phyloP scores from a whole-genome alignment of 129 eudicot genomes.

The Escallonia herrerae region DNA sequence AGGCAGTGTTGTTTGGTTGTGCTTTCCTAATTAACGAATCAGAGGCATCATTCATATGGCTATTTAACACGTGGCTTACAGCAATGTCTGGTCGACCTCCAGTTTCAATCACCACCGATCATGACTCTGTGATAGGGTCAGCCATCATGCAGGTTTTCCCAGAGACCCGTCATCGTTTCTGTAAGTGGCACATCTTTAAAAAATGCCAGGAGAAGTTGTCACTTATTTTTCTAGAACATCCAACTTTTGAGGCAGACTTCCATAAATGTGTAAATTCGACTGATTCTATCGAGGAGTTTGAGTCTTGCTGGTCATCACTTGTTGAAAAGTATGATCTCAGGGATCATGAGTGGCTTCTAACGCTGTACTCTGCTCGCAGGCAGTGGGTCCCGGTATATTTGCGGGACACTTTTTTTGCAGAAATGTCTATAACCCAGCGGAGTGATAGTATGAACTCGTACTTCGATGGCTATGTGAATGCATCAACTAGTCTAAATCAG shows the following conservation, averaged over 20 bases:
- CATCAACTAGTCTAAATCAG: slow-evolving; percentile 41
- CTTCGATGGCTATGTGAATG: slow-evolving; percentile 53
- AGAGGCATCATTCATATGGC: slow-evolving; percentile 48
- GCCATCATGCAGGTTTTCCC: slow-evolving; percentile 65
- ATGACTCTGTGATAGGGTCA: slow-evolving; percentile 44
- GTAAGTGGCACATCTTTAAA: slow-evolving; percentile 64
- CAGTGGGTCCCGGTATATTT: slow-evolving; percentile 68
- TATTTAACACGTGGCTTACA: slow-evolving; percentile 56
- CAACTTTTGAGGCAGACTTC: slow-evolving; percentile 54
- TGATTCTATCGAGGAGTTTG: slow-evolving; percentile 52
- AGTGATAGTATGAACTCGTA: slow-evolving; percentile 49
- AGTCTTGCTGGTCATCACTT: slow-evolving; percentile 51
- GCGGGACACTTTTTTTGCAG: slow-evolving; percentile 52
- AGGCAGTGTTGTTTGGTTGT: slow-evolving; percentile 66
- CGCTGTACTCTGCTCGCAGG: slow-evolving; percentile 37
- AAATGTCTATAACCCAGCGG: slow-evolving; percentile 45
- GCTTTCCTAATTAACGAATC: slow-evolving; percentile 56
- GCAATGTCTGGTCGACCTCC: slow-evolving; percentile 55
- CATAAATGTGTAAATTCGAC: slow-evolving; percentile 50
- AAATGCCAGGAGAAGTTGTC: slow-evolving; percentile 54
- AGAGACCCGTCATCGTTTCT: slow-evolving; percentile 51
- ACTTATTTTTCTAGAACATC: slow-evolving; percentile 46
- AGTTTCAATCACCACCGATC: slow-evolving; percentile 59
- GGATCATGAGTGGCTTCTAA: slow-evolving; percentile 61
- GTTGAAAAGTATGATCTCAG: slow-evolving; percentile 43